phyloP scores from a whole-genome alignment of 2,329 filamentous ascomycete species.

The Macrophomina pseudophaseolina region DNA sequence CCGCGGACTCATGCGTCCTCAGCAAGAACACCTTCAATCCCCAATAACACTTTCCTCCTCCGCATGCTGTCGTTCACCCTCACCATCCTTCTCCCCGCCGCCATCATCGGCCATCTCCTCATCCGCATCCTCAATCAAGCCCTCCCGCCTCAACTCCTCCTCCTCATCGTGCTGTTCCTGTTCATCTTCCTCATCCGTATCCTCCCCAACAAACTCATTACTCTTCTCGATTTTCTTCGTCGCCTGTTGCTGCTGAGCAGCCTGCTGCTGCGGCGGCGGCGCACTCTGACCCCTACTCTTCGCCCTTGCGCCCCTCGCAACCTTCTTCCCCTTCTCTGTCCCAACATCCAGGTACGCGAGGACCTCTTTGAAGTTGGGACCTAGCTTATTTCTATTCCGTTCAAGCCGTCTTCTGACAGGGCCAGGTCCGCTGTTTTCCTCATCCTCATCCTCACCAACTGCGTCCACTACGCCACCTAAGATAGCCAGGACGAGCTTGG shows the following conservation, averaged over 20 bases:
- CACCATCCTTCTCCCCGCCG: constrained; percentile 29
- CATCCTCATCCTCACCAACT: constrained; percentile 9
- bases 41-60: constrained; percentile 54
- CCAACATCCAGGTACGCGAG: constrained; percentile 77
- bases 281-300: constrained; percentile 39
- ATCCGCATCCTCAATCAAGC: constrained; percentile 28
- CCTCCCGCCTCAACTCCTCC: constrained; percentile 30
- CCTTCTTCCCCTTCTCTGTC: constrained; percentile 48
- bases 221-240: constrained; percentile 29
- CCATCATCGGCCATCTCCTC: constrained; percentile 35
- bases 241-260: constrained; percentile 35
- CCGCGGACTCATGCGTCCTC: neutral
- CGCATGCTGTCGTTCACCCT: constrained; percentile 42
- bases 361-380: constrained; percentile 84
- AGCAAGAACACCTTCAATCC: constrained; percentile 34
- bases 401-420: constrained; percentile 72
- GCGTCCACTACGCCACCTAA: constrained; percentile 74
- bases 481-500: constrained; percentile 82
- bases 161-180: constrained; percentile 46
- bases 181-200: constrained; percentile 45
- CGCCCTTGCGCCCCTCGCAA: constrained; percentile 47
- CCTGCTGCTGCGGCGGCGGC: constrained; percentile 6
- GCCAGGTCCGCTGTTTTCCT: constrained; percentile 39
- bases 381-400: constrained; percentile 80
- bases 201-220: constrained; percentile 47